Evolutionary conservation across 345 rosid genomes (phyloP), one percentile per base, ranked within the genome.

Genomic region (Clausena lansium): DNA sequence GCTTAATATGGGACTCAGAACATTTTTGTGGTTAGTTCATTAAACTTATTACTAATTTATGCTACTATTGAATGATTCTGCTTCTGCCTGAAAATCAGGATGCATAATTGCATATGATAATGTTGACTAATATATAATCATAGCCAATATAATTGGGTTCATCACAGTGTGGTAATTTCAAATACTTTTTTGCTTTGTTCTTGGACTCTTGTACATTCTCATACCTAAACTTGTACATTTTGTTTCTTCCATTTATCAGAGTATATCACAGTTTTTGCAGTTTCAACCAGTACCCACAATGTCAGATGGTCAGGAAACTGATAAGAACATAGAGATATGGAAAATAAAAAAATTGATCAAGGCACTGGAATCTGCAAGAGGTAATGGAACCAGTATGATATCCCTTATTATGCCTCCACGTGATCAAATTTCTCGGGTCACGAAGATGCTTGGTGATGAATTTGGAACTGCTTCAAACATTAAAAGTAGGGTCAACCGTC

Each of bases 391-490:
- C 39, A 94, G 97, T 88, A 93, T 94, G 98, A 93, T 94, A 83
- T 94, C 98, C 67, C 97, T 94, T 66, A 94, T 94, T 4, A 93
- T 94, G 97, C 98, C 97, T 69, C 98, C 98, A 38, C 93, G 97
- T 62, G 97, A 94, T 89, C 98, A 93, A 78, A 86, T 94, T 19
- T 88, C 96, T 70, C 89, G 97, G 71, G 98, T 94, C 78, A 91
- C 97, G 0, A 94, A 94, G 88, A 94, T 94, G 98, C 88, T 94
- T 45, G 97, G 97, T 67, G 97, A 94, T 86, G 98, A 94, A 83
- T 94, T 86, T 76, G 97, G 97, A 78, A 94, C 97, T 75, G 97
- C 98, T 41, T 93, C 98, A 14, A 93, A 94, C 89, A 94, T 94
- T 78, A 94, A 94, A 81, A 93, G 97, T 75, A 84, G 98, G 80